Percentiles rank a stretch among this genome's conserved stretches.
Conservation (phyloP, 2,329 filamentous ascomycete genomes). For the Monosporascus sp. region DNA sequence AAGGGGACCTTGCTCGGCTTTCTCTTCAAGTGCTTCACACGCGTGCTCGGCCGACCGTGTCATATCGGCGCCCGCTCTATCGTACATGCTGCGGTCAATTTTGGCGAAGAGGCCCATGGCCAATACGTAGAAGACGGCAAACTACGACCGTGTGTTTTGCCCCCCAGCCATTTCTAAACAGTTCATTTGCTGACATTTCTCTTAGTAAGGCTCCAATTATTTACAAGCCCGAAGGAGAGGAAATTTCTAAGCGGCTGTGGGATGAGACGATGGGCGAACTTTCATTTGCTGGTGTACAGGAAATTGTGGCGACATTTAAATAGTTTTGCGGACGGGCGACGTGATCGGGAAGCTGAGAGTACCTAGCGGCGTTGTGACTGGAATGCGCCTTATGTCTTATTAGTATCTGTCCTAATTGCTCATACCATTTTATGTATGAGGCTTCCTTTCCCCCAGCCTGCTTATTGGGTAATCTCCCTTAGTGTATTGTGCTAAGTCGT, state of each 20-base stretch:
- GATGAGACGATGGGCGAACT: constrained; percentile 1
- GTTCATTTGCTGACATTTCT: background rate
- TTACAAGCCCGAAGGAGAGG: constrained; percentile 1
- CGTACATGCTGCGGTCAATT: background rate
- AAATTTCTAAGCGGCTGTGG: background rate
- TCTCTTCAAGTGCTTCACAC: background rate
- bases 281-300: constrained; percentile 2
- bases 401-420: too few relatives aligned
- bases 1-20: background rate
- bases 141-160: constrained; percentile 1
- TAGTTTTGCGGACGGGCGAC: too few relatives aligned
- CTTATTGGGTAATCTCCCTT: too few relatives aligned
- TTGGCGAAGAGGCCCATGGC: background rate
- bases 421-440: too few relatives aligned
- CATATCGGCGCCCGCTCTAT: background rate
- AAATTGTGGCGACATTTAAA: background rate
- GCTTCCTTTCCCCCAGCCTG: too few relatives aligned
- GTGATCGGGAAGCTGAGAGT: too few relatives aligned
- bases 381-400: too few relatives aligned
- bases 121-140: constrained; percentile 1
- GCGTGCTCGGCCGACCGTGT: background rate
- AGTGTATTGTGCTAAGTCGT: too few relatives aligned
- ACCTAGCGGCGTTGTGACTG: too few relatives aligned
- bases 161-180: background rate
- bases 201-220: background rate